Conservation (phyloP, 148 eudicot genomes). For the Vaccinium darrowii region DNA sequence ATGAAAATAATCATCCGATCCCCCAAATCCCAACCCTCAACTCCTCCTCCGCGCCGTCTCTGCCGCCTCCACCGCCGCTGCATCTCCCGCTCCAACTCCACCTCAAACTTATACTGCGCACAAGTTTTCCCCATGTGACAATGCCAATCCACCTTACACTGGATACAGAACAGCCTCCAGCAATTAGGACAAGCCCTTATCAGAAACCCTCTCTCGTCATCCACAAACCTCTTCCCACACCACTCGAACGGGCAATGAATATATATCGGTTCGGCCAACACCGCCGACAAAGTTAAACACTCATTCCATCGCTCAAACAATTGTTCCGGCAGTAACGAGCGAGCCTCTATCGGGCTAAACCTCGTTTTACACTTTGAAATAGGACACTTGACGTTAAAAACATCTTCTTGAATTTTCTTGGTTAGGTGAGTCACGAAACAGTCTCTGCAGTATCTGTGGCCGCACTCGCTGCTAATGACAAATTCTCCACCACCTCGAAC, state of each 20-base stretch:
- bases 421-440: neutral
- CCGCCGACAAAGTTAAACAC: neutral
- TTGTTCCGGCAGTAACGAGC: neutral
- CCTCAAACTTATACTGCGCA: neutral
- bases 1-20: neutral
- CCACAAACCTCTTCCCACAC: neutral
- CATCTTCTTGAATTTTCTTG: neutral
- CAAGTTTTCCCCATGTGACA: conserved; percentile 13
- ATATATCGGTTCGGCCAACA: neutral
- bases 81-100: neutral
- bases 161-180: neutral
- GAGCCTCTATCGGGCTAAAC: no score
- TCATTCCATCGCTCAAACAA: neutral
- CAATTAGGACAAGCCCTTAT: conserved; percentile 8
- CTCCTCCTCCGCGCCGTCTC: neutral
- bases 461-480: neutral
- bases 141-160: neutral
- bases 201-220: conserved; percentile 2
- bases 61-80: neutral
- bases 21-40: neutral
- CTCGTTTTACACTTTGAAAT: neutral
- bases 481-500: neutral
- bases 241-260: neutral
- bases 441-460: neutral
- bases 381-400: neutral